A percentile compares a stretch with the other conserved stretches of the same genome.
Evolutionary conservation across 2,329 filamentous ascomycete species (phyloP).

Genomic region (Boeremia exigua): DNA sequence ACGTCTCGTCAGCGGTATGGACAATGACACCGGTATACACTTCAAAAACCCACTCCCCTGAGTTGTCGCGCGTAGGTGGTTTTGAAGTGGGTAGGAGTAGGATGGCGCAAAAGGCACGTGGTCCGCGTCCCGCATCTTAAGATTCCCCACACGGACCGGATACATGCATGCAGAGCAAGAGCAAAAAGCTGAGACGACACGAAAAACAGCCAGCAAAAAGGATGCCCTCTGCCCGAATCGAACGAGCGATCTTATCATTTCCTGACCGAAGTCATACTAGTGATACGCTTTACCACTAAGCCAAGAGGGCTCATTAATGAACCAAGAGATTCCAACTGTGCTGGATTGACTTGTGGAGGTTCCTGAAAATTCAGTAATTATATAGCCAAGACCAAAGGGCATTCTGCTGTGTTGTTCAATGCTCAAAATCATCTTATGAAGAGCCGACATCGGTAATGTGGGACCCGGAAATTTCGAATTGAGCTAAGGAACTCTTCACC

Average conservation of each 20-base stretch:
- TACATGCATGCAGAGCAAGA: not conserved
- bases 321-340: conserved; percentile 9
- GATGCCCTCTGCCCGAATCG: conserved; percentile 46
- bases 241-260: conserved; percentile 48
- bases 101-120: too few species aligned
- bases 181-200: not conserved
- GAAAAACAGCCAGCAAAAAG: conserved; percentile 13
- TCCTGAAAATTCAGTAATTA: too few species aligned
- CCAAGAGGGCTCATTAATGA: conserved; percentile 33
- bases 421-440: too few species aligned
- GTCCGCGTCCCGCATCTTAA: too few species aligned
- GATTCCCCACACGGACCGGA: not conserved
- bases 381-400: too few species aligned
- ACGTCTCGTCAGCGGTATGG: not conserved
- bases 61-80: too few species aligned
- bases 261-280: conserved; percentile 35
- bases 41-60: too few species aligned
- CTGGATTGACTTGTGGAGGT: conserved; percentile 11
- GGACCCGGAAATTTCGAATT: not conserved
- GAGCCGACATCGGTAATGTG: not conserved
- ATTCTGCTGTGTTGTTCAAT: too few species aligned
- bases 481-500: not conserved
- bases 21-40: too few species aligned
- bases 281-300: conserved; percentile 49
- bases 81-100: too few species aligned